These are phyloP conservation scores for Zygoascus flipseniorum DNA, from an alignment of 805 yeast genomes.

Conservation along the genomic window DNA sequence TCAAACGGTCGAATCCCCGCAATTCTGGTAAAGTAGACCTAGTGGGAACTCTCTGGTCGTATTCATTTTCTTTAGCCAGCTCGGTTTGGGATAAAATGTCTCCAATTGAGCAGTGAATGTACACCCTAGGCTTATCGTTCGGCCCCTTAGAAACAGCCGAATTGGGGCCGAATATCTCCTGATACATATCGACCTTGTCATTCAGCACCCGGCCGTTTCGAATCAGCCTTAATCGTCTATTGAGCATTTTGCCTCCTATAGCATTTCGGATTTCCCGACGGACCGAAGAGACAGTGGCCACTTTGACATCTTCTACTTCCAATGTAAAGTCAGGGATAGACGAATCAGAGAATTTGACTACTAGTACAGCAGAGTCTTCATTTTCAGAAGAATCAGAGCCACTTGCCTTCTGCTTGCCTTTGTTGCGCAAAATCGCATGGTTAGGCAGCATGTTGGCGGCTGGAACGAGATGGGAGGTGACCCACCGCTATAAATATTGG, in stretches of 20 bases:
- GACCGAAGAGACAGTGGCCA: conserved; percentile 33
- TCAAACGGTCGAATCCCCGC: conserved; percentile 75
- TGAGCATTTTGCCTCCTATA: conserved; percentile 29
- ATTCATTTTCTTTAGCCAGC: conserved; percentile 48
- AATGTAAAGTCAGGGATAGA: conserved; percentile 34
- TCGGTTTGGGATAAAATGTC: conserved; percentile 48
- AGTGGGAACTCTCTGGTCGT: conserved; percentile 44
- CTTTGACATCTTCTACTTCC: conserved; percentile 27
- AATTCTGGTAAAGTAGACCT: conserved; percentile 56
- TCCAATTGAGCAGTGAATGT: conserved; percentile 75
- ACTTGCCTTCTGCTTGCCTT: not conserved
- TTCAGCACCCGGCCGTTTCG: conserved; percentile 60
- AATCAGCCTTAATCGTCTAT: conserved; percentile 53
- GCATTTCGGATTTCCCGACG: conserved; percentile 36
- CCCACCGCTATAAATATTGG: not conserved
- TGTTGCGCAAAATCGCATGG: not conserved
- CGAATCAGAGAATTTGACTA: conserved; percentile 41
- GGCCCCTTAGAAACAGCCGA: conserved; percentile 9
- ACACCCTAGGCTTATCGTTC: conserved; percentile 30
- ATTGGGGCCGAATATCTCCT: conserved; percentile 33
- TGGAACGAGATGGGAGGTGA: not conserved
- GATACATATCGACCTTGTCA: conserved; percentile 45
- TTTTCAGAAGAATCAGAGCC: not conserved
- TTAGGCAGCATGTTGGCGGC: not conserved
- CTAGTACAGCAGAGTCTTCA: conserved; percentile 10